These are phyloP conservation scores for Geosmithia putterillii DNA, from an alignment of 2,329 filamentous ascomycete species.

Conservation along the genomic window DNA sequence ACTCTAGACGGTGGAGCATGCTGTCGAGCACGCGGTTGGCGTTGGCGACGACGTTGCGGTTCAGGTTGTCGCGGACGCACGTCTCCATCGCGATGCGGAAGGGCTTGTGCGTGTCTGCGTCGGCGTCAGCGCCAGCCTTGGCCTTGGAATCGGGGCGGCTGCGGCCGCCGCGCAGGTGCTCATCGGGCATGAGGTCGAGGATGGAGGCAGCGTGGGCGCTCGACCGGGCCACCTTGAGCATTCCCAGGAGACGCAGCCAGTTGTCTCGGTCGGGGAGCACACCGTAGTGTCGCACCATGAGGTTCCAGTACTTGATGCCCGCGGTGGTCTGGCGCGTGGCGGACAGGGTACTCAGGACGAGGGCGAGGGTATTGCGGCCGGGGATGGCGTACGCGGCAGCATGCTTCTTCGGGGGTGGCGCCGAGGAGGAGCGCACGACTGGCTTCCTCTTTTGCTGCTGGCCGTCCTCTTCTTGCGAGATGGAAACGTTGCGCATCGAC, in stretches of 20 bases:
- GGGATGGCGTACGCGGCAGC: conserved; percentile 24
- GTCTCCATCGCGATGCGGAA: conserved; percentile 63
- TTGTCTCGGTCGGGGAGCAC: conserved; percentile 62
- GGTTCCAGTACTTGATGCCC: conserved; percentile 69
- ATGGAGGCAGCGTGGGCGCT: conserved; percentile 48
- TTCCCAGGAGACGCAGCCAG: conserved; percentile 53
- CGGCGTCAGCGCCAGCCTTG: no score
- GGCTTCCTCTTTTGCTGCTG: background rate
- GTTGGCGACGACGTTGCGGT: conserved; percentile 53
- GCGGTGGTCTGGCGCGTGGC: conserved; percentile 45
- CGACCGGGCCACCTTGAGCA: conserved; percentile 53
- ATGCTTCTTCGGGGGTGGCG: background rate
- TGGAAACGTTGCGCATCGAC: conserved; percentile 9
- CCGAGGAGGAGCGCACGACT: background rate
- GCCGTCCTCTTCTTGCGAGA: background rate
- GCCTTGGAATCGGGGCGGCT: no score
- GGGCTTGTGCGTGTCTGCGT: conserved; percentile 34
- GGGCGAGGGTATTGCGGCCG: conserved; percentile 48
- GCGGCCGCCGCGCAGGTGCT: conserved; percentile 24
- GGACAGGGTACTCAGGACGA: conserved; percentile 54
- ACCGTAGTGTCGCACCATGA: conserved; percentile 48
- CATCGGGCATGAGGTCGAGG: conserved; percentile 40
- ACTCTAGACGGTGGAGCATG: conserved; percentile 34
- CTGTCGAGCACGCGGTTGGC: conserved; percentile 52
- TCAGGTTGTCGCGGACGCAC: conserved; percentile 67